A percentile compares a stretch with the other conserved stretches of the same genome.
phyloP scores from a whole-genome alignment of 768 basidiomycete genomes.

The Termitomyces sp. region DNA sequence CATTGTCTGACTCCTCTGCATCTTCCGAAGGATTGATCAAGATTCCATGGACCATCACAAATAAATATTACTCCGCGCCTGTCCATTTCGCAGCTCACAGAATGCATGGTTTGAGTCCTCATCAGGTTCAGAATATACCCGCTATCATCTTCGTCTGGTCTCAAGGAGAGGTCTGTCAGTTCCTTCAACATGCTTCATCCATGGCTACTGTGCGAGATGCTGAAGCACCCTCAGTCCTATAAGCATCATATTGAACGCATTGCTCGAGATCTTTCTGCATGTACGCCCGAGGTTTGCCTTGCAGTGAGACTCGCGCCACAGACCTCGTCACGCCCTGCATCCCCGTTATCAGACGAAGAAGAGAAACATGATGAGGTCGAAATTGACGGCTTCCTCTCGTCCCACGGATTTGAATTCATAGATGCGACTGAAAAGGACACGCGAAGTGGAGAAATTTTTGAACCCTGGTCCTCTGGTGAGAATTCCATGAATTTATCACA shows the following conservation, averaged over 20 bases:
- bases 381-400: slow-evolving; percentile 61
- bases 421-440: slow-evolving; percentile 35
- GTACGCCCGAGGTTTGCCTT: slow-evolving; percentile 66
- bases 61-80: slow-evolving; percentile 77
- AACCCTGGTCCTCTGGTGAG: slow-evolving; percentile 19
- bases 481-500: slow-evolving; percentile 8
- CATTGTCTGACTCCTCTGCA: slow-evolving; percentile 4
- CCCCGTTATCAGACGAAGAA: slow-evolving; percentile 11
- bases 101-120: slow-evolving; percentile 35
- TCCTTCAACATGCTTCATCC: slow-evolving; percentile 5
- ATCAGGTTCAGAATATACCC: slow-evolving; percentile 44
- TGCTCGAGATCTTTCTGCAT: slow-evolving; percentile 37
- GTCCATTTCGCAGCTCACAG: slow-evolving; percentile 60
- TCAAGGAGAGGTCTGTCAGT: slow-evolving; percentile 51
- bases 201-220: slow-evolving; percentile 8
- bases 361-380: slow-evolving; percentile 42
- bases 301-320: slow-evolving; percentile 49
- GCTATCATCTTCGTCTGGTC: slow-evolving; percentile 73
- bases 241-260: slow-evolving; percentile 48
- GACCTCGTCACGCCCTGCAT: background rate
- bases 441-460: slow-evolving; percentile 8
- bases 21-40: slow-evolving; percentile 17
- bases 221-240: slow-evolving; percentile 41
- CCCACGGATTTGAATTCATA: slow-evolving; percentile 73
- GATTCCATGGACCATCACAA: slow-evolving; percentile 70